Evolutionary conservation across 352 stramenopile genomes (phyloP), one percentile per base, ranked within the genome.

Genomic region (Saprolegnia parasitica): DNA sequence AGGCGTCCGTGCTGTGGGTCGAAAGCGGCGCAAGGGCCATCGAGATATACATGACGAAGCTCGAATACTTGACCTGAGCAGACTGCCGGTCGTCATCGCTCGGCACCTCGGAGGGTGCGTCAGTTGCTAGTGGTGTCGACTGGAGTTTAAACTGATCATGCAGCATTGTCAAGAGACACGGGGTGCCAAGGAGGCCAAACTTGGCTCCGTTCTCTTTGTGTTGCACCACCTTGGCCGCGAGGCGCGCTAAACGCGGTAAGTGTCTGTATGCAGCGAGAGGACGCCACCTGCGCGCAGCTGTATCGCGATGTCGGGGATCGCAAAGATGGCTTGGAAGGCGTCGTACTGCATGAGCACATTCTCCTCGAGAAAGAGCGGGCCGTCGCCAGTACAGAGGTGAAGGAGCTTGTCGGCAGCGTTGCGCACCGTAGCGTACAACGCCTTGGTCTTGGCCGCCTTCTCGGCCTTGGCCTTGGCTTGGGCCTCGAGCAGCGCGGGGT

Each of bases 371-470:
- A 68, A 68, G 32, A 68, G 20, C n/a, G 29, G 42, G 24, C n/a
- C 62, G 42, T 68, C 62, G 24, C 32, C 62, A 15, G 26, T 18
- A 26, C 62, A 68, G 2, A 68, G 20, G 18, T 68, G 62, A 15
- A 68, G 42, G 2, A 68, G 16, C 24, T 68, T 68, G 16, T 68
- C 62, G 29, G 62, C 62, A 16, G 50, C 62, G 18, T 68, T 39
- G 6, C 62, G 62, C 15, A 68, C 13, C 46, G 29, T 68, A n/a
- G 23, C 21, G 42, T n/a, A 61, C 11, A 42, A n/a, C 39, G 11
- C 24, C 3, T 24, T 15, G 24, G 32, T 42, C 18, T 20, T 58
- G 35, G 62, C 50, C 18, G 42, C 47, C 39, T 68, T 60, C 20
- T 60, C 40, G 2, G 62, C 62, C 29, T 16, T 60, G 18, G 32